Evolutionary conservation across 352 stramenopile genomes (phyloP), one percentile per base, ranked within the genome.

Genomic region (Phytopythium sindhum): DNA sequence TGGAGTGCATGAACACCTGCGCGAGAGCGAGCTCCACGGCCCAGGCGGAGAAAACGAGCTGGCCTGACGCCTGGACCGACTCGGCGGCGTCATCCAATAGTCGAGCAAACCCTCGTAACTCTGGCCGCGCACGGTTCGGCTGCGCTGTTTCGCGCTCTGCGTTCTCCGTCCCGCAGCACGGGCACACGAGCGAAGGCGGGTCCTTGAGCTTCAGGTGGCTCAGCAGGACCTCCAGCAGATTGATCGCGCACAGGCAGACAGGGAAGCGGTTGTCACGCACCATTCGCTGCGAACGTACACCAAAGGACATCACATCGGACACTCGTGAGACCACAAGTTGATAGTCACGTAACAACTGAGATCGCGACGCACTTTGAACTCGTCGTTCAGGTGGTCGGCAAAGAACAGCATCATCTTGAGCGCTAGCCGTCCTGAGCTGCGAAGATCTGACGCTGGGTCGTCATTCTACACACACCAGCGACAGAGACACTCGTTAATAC

Each of bases 141-240:
- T 80, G 71, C 6, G 74, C 82, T 3, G 74, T 83, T 57, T 89
- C 78, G 28, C 83, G 69, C 58, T 89, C 81, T 0, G 76, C 73
- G 45, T 87, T 86, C 39, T 86, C 73, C n/a, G 81, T 91, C 51
- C 80, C 80, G 47, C 81, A 89, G 61, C 81, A 91, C 4, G 80
- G 81, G 67, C 81, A 91, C 44, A 88, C 72, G 15, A 89, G 65
- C 19, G 81, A 74, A 14, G 81, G 67, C 28, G 80, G 80, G 59
- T 86, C 74, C 63, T 91, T 89, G 14, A 89, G 65, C 61, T 89
- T 88, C 28, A 91, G 70, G 54, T 89, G 81, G 39, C 81, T 81
- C 44, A 89, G 65, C 56, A 91, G 63, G 69, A 89, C 83, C 64
- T 91, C 80, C 45, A 89, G 68, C 54, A 91, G 59, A 53, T 91